Base-by-base conservation (phyloP, 768 basidiomycete genomes). In the Podaxis rugospora region DNA sequence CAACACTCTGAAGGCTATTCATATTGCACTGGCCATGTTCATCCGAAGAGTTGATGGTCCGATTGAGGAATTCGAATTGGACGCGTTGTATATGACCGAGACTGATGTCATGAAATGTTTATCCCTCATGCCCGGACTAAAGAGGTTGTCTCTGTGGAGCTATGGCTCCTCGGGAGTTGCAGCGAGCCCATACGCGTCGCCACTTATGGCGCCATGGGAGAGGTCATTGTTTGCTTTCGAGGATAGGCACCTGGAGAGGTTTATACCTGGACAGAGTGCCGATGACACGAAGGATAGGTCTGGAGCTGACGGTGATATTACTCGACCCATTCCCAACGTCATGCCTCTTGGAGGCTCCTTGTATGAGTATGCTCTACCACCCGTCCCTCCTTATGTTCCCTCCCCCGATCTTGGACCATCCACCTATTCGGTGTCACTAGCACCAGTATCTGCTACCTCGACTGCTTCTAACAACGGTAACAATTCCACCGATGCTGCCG, bases 61-160 rank as follows among this genome's bases (percentile, higher is more conserved):
- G 2, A 61, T 61, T 13, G 53, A 61, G 6, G 53, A 54, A 28
- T 54, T 61, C 14, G 59, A 61, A 51, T 36, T 61, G 11, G 59
- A 61, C 23, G 52, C 59, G 3, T 23, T 55, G 11, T 55, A 61
- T 53, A 49, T 61, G 52, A 47, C 42, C 3, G 59, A 61, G 21
- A 21, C 7, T 10, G 59, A 61, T 40, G 59, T 61, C n/a, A 54
- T 61, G 53, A 55, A 61, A 25, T 61, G 52, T 37, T 49, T 61
- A 16, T 61, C 59, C 3, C 44, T 61, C 6, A 54, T 61, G 52
- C 59, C 59, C 5, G 46, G 52, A 9, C 9, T 61, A 1, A 61
- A 16, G 37, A 54, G 23, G 21, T 40, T 61, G 35, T 61, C 53
- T 23, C 14, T 61, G 35, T 61, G 59, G 59, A 47, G 52, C 49